Evolutionary conservation across 306 rosid genomes (phyloP), one percentile per base, ranked within the genome.

Genomic region (Castanea mollissima): DNA sequence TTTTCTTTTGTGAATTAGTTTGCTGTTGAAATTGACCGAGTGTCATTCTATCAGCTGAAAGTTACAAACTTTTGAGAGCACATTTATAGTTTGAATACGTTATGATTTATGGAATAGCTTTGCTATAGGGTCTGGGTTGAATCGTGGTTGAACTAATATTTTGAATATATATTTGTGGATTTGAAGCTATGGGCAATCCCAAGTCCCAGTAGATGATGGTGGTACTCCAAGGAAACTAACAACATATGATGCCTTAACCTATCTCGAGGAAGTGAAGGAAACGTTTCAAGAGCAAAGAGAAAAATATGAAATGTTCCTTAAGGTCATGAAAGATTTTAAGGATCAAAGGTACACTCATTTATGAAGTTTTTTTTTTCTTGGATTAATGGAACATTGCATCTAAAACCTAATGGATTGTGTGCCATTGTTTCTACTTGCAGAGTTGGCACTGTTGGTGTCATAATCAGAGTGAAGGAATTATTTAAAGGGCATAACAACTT

Each of bases 291-390:
- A 93, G 56, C 94, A 93, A 80, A 88, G 79, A 86, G 94, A 91
- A 71, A 93, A 93, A 75, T 93, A 93, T 74, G 93, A 93, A 77
- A 71, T 75, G 89, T 93, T 93, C 86, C 94, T 91, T 62, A 97
- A 93, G 89, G 98, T 93, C 85, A 89, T 93, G 98, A 93, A 91
- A 82, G 98, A 93, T 90, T 91, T 93, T 90, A 93, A 95, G 88
- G 96, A 98, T 62, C 98, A 95, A 84, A 88, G 97, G 99, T 95
- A 76, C 41, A 51, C 18, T 74, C 79, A 79, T 67, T 18, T 41
- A 76, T 75, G 54, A 29, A 34, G 78, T 49, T 11, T 63, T 34
- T n/a, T n/a, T 60, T 54, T 34, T 69, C 71, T 59, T 38, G 80
- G 55, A 60, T 77, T 64, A 65, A 70, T 23, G 11, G 75, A 62